A percentile compares a stretch with the other conserved stretches of the same genome.
These are phyloP conservation scores for Xylariaceae sp. DNA, from an alignment of 2,329 filamentous ascomycete species.

Conservation along the genomic window DNA sequence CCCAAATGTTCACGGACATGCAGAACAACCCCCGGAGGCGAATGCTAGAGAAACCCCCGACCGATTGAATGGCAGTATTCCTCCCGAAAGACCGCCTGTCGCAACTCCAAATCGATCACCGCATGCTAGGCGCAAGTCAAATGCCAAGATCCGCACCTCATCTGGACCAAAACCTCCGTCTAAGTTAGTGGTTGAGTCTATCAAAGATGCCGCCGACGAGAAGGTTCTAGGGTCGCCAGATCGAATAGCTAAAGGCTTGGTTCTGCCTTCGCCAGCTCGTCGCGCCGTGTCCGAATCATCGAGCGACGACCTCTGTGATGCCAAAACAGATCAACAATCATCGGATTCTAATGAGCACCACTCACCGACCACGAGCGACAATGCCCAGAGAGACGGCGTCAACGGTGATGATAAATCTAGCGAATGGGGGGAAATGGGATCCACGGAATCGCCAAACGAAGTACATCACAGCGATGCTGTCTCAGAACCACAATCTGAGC, in stretches of 20 bases:
- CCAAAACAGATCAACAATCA: constrained; percentile 11
- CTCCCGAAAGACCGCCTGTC: constrained; percentile 7
- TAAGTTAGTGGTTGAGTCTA: constrained; percentile 23
- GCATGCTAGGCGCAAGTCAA: constrained; percentile 28
- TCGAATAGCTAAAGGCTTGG: constrained; percentile 22
- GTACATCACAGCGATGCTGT: constrained; percentile 16
- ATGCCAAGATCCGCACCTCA: constrained; percentile 29
- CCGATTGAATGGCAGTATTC: no score
- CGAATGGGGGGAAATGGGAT: constrained; percentile 17
- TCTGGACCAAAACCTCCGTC: constrained; percentile 25
- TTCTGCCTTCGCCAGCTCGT: constrained; percentile 21
- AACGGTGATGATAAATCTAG: constrained; percentile 24
- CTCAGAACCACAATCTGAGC: constrained; percentile 20
- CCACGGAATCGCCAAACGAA: constrained; percentile 21
- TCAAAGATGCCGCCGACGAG: constrained; percentile 22
- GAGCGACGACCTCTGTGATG: constrained; percentile 20
- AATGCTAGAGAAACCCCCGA: no score
- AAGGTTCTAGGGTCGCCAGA: constrained; percentile 23
- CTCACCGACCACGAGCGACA: constrained; percentile 11
- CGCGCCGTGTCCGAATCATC: constrained; percentile 21
- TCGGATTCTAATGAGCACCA: constrained; percentile 12
- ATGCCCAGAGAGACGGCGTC: constrained; percentile 22
- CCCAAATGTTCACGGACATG: no score
- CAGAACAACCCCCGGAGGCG: no score
- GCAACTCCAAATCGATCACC: constrained; percentile 15